Percentiles rank a stretch among this genome's conserved stretches.
phyloP scores from a whole-genome alignment of 1,284 basidiomycete genomes.

The Rhodotorula mucilaginosa region DNA sequence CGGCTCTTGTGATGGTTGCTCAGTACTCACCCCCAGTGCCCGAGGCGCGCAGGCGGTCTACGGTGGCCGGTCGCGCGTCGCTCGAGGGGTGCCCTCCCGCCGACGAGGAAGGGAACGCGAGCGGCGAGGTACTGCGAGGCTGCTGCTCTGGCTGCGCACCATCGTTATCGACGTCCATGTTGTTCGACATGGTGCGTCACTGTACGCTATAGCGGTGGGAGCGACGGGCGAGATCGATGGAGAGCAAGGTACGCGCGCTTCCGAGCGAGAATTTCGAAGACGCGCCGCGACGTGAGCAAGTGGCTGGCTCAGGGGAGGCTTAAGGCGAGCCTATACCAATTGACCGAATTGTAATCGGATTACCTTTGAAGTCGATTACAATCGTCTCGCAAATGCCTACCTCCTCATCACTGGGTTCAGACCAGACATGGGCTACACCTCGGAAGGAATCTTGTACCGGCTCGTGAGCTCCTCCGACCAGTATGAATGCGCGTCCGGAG shows the following conservation, averaged over 20 bases:
- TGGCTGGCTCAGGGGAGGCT: too few relatives aligned
- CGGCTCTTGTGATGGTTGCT: not conserved
- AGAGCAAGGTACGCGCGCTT: too few relatives aligned
- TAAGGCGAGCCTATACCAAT: too few relatives aligned
- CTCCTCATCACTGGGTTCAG: too few relatives aligned
- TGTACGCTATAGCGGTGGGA: not conserved
- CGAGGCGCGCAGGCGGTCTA: slow-evolving; percentile 14
- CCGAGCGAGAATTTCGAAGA: not conserved
- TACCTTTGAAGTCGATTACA: too few relatives aligned
- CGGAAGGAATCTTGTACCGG: too few relatives aligned
- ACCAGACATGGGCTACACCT: too few relatives aligned
- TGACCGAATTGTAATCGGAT: too few relatives aligned
- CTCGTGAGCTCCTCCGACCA: too few relatives aligned
- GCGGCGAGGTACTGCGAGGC: slow-evolving; percentile 26
- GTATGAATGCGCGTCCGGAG: too few relatives aligned
- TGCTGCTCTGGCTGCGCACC: slow-evolving; percentile 4
- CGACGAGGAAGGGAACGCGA: slow-evolving; percentile 31
- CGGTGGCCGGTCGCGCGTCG: slow-evolving; percentile 4
- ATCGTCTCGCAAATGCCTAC: too few relatives aligned
- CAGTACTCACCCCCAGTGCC: not conserved
- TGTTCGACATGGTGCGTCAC: not conserved
- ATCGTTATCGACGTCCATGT: slow-evolving; percentile 7
- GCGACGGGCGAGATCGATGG: not conserved
- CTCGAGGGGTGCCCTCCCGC: not conserved
- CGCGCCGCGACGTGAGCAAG: too few relatives aligned